These are phyloP conservation scores for Penicillium sp. DNA, from an alignment of 2,329 filamentous ascomycete genomes.

Conservation along the genomic window DNA sequence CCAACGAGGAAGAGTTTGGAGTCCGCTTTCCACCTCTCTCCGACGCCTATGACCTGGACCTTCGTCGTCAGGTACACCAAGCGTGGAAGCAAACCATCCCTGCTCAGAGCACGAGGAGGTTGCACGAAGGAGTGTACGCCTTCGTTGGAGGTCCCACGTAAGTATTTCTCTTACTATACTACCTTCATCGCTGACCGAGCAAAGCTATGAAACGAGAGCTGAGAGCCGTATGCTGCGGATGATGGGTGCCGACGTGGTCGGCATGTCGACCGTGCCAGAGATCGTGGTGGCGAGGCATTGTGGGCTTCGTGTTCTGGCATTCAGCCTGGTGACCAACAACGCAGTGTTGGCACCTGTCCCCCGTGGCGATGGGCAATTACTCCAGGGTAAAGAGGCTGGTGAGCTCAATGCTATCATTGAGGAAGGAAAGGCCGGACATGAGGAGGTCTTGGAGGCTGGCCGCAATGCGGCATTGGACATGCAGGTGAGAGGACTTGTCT, in stretches of 20 bases:
- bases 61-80: conserved; percentile 59
- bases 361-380: conserved; percentile 58
- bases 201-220: conserved; percentile 64
- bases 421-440: conserved; percentile 64
- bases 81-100: conserved; percentile 56
- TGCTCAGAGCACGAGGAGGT: conserved; percentile 50
- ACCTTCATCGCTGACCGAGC: conserved; percentile 16
- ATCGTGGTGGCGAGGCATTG: conserved; percentile 67
- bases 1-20: conserved; percentile 65
- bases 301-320: conserved; percentile 63
- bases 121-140: conserved; percentile 68
- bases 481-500: conserved; percentile 50
- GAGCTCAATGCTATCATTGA: conserved; percentile 59
- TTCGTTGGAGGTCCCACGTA: conserved; percentile 65
- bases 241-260: conserved; percentile 68
- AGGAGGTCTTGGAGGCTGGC: conserved; percentile 66
- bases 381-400: conserved; percentile 53
- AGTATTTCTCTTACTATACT: conserved; percentile 25
- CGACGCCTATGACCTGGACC: conserved; percentile 66
- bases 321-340: conserved; percentile 68
- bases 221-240: conserved; percentile 64
- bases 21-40: conserved; percentile 65
- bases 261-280: conserved; percentile 71
- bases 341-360: conserved; percentile 62
- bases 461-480: conserved; percentile 63